Percentiles rank a stretch among this genome's conserved stretches.
Evolutionary conservation across 2,329 filamentous ascomycete genomes (phyloP).

Genomic region (Leptoxyphium fumago): DNA sequence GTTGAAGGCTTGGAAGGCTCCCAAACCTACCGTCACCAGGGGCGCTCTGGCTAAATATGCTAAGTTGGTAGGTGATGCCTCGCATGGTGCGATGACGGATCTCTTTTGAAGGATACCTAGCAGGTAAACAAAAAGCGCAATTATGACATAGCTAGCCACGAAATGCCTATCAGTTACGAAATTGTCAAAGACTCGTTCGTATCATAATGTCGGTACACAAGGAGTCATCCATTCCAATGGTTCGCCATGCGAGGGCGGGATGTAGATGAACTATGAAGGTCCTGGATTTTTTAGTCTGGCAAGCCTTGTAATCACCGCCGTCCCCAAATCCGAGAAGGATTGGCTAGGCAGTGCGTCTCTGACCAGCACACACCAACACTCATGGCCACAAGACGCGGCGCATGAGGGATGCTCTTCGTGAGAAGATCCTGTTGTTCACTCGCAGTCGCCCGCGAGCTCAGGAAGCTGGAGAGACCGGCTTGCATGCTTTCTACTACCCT

Average conservation of each 20-base stretch:
- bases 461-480: constrained; percentile 15
- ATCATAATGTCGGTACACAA: neutral
- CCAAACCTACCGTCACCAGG: constrained; percentile 57
- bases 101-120: constrained; percentile 32
- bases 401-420: constrained; percentile 14
- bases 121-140: neutral
- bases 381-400: constrained; percentile 14
- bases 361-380: neutral
- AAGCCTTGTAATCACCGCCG: neutral
- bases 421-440: constrained; percentile 13
- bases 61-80: constrained; percentile 74
- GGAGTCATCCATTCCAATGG: neutral
- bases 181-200: too few relatives aligned
- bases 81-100: constrained; percentile 82
- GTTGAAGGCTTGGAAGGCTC: constrained; percentile 53
- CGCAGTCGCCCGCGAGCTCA: constrained; percentile 6
- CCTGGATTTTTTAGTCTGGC: neutral
- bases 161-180: too few relatives aligned
- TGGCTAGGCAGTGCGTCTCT: neutral
- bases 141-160: too few relatives aligned
- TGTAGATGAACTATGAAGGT: neutral
- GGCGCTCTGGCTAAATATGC: constrained; percentile 87
- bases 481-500: constrained; percentile 3
- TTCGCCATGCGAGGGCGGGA: neutral
- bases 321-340: neutral